phyloP scores from a whole-genome alignment of 352 stramenopile genomes.

The Peronospora belbahrii region DNA sequence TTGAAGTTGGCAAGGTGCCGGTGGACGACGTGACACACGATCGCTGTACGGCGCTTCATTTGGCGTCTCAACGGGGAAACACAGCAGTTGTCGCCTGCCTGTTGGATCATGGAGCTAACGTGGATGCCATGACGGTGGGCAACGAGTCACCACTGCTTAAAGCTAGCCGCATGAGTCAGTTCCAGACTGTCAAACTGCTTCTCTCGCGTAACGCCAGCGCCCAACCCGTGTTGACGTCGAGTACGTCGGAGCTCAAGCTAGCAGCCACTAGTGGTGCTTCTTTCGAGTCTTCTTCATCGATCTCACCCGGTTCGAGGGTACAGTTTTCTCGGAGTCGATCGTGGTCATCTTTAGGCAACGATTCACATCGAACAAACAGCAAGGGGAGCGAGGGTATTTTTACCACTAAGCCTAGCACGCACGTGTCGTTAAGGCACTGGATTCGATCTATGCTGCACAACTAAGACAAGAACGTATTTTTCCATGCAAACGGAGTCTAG shows the following conservation, averaged over 20 bases:
- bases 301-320: constrained; percentile 3
- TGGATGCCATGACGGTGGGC: constrained; percentile 50
- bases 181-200: constrained; percentile 69
- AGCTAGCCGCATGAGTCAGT: constrained; percentile 75
- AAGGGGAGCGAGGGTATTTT: constrained; percentile 38
- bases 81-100: constrained; percentile 56
- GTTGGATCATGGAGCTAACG: constrained; percentile 56
- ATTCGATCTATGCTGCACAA: constrained; percentile 57
- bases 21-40: constrained; percentile 57
- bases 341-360: constrained; percentile 19
- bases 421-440: constrained; percentile 66
- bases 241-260: constrained; percentile 23
- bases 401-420: constrained; percentile 61
- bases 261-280: constrained; percentile 11
- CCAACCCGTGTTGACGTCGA: constrained; percentile 15
- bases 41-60: constrained; percentile 61
- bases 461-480: constrained; percentile 11
- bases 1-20: constrained; percentile 34
- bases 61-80: constrained; percentile 75
- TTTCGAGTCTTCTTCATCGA: constrained; percentile 20
- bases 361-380: constrained; percentile 22
- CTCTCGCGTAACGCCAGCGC: constrained; percentile 40
- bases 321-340: constrained; percentile 25
- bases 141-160: constrained; percentile 74
- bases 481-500: constrained; percentile 11